Evolutionary conservation across 2,329 filamentous ascomycete species (phyloP), one percentile per base, ranked within the genome.

Genomic region (Calonectria hongkongensis): DNA sequence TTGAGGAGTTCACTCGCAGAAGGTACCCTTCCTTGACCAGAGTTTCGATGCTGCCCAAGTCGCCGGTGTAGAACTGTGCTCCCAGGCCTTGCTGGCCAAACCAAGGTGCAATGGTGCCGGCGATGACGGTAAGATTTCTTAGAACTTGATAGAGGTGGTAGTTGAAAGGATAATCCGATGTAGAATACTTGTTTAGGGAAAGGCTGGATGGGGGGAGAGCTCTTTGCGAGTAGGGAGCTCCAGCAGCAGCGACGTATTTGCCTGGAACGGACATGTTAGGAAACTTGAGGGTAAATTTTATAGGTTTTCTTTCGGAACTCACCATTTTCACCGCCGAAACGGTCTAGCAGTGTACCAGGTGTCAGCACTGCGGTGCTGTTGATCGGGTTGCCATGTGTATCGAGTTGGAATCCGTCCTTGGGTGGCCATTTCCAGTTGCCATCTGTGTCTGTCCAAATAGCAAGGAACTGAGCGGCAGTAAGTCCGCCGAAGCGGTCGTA

Each of bases 11-110:
- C 45, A 76, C 76, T 2, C 70, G 63, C 8, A 70, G 36, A 30
- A 79, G 28, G 30, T 73, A 79, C 0, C 70, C 79, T 4, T 77
- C 66, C 25, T 74, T 66, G 63, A 79, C 69, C 21, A 79, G 27
- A 5, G 64, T 66, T 60, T 76, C 69, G 56, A 79, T 68, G 18
- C 78, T 79, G 1, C 78, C 78, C 7, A 71, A 30, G 12, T 75
- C 80, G 82, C 51, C 86, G 77, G 43, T 81, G 8, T 73, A 81
- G 25, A 81, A 81, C 66, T 81, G 79, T 2, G 79, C 75, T 21
- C 87, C 87, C 45, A 87, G 82, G 0, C 88, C 88, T 0, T 86
- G 86, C 80, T 89, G 87, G 10, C 86, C 86, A 71, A 89, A 89
- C 86, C 85, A 89, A 10, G 85, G 82, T 2, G 85, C 84, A 72